Percentiles rank a stretch among this genome's conserved stretches.
Evolutionary conservation across 2,329 filamentous ascomycete species (phyloP).

Genomic region (Fusarium continuum): DNA sequence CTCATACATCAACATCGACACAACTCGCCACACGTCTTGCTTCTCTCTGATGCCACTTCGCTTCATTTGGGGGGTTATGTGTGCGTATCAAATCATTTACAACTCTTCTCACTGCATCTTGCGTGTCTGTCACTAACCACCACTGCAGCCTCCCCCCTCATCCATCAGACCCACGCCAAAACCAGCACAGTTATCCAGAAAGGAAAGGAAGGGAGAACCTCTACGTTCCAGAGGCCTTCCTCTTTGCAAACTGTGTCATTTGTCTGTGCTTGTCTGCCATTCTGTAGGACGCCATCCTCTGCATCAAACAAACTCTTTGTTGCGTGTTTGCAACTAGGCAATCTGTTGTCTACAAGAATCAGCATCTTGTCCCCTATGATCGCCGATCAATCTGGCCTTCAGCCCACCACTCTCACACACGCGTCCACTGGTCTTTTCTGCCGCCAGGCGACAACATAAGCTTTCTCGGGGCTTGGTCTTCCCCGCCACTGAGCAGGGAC

Average conservation of each 20-base stretch:
- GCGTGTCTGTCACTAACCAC: conserved; percentile 42
- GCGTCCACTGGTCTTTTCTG: conserved; percentile 43
- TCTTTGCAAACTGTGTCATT: neutral
- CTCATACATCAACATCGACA: conserved; percentile 33
- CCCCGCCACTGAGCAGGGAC: conserved; percentile 27
- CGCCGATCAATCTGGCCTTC: conserved; percentile 45
- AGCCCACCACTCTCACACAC: conserved; percentile 48
- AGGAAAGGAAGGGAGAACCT: conserved; percentile 16
- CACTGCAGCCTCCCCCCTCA: conserved; percentile 40
- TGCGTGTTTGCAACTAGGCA: neutral
- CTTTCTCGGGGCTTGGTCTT: conserved; percentile 41
- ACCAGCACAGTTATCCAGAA: conserved; percentile 30
- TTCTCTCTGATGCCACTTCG: conserved; percentile 37
- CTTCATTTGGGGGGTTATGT: conserved; percentile 40
- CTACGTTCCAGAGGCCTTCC: conserved; percentile 21
- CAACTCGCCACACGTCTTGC: conserved; percentile 29
- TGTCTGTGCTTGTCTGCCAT: conserved; percentile 33
- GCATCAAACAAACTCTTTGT: conserved; percentile 18
- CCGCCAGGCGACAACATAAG: conserved; percentile 39
- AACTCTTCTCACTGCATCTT: conserved; percentile 45
- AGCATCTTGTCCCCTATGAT: conserved; percentile 40
- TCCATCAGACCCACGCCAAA: conserved; percentile 39
- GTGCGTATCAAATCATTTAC: conserved; percentile 46
- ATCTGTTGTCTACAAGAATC: conserved; percentile 34
- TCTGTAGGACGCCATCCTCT: conserved; percentile 33